Base-by-base conservation (phyloP, 768 basidiomycete genomes). In the Suillus weaverae region DNA sequence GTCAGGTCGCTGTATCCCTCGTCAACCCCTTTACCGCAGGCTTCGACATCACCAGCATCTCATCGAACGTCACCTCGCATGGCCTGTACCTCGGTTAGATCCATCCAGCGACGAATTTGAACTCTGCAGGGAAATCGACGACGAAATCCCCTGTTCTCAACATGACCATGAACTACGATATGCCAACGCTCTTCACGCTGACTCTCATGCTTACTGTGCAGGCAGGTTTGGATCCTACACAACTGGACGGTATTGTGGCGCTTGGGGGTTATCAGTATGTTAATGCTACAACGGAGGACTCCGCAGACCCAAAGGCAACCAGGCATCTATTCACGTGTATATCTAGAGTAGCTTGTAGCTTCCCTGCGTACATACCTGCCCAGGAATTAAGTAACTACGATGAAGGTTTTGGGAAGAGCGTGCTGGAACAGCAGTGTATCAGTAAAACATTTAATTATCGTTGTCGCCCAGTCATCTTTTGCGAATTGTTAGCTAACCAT, bases 121-220 rank as follows among this genome's bases (percentile, higher is more conserved):
- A 72, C 14, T 79, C 84, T 0, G 70, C 80, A 7, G 86, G 88
- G 11, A 85, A 86, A 65, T 75, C 80, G 5, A 84, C 81, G 3
- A 87, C 84, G 3, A 75, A 79, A 36, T 89, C 88, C 2, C 89
- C 90, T 9, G 71, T 71, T 7, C 77, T 92, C 64, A 76, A 86
- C 64, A 76, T 91, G 62, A 76, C 85, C 69, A 84, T 91, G 84
- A 89, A 91, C 71, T 82, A 87, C 67, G 86, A 90, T 67, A 89
- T 89, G 22, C 73, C 84, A 10, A 77, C 83, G n/a, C 77, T 92
- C 43, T 92, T 92, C 73, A 88, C 89, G 0, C 78, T 92, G 30
- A 88, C 89, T 38, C 84, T 89, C 22, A 78, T 81, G 5, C 80
- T 91, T 11, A 88, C 89, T 4, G 81, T 87, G 16, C 81, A 87